Conservation (phyloP, 139 green algal genomes). For the Chlamydomonas sp. region DNA sequence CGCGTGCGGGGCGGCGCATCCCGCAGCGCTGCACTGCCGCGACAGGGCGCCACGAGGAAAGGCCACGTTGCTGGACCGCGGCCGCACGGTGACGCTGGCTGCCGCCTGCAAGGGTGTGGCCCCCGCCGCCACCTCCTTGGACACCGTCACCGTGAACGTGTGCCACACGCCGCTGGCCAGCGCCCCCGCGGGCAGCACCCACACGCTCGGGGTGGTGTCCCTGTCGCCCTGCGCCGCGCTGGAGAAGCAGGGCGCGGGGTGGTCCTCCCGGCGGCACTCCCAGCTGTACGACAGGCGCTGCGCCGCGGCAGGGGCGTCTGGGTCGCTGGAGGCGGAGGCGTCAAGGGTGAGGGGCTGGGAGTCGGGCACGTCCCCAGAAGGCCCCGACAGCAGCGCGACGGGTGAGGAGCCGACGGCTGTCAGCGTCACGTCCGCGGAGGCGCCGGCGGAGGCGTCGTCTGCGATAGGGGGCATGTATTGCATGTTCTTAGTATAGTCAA, state of each 20-base stretch:
- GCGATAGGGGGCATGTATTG: neutral
- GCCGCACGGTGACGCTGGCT: neutral
- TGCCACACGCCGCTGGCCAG: neutral
- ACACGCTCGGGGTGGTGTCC: neutral
- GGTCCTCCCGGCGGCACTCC: constrained; percentile 16
- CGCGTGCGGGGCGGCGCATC: constrained; percentile 7
- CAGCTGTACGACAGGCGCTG: constrained; percentile 6
- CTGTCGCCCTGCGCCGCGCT: neutral
- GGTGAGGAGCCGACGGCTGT: constrained; percentile 2
- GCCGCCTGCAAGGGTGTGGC: neutral
- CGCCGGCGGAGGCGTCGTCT: neutral
- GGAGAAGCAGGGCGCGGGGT: constrained; percentile 28
- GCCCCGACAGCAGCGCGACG: neutral
- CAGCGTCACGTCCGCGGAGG: neutral
- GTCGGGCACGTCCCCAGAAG: neutral
- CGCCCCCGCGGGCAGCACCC: neutral
- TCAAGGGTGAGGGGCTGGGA: neutral
- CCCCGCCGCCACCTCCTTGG: neutral
- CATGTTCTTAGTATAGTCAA: neutral
- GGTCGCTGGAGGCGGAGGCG: neutral
- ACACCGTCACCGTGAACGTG: constrained; percentile 17
- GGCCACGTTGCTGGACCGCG: neutral
- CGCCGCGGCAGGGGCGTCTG: neutral
- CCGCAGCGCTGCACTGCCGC: neutral
- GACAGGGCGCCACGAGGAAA: constrained; percentile 14